A percentile compares a stretch with the other conserved stretches of the same genome.
Evolutionary conservation across 78 protist genomes (phyloP).

Genomic region (Dictyostelium firmibasis): DNA sequence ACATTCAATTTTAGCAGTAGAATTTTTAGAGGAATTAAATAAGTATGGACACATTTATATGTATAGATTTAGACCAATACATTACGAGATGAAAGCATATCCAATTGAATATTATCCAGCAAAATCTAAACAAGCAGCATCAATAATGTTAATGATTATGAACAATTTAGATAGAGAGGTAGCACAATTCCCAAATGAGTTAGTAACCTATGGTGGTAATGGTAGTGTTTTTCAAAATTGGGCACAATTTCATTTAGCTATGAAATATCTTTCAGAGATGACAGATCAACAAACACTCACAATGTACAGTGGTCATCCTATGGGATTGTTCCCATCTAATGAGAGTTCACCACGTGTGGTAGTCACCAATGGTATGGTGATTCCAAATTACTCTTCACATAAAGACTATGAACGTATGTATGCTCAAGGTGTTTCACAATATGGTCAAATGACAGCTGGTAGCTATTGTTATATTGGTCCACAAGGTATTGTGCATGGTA

Average conservation of each 20-base stretch:
- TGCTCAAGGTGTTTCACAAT: constrained; percentile 90
- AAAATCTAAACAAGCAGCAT: constrained; percentile 84
- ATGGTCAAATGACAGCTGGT: constrained; percentile 97
- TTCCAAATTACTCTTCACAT: constrained; percentile 92
- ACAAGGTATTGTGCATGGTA: constrained; percentile 96
- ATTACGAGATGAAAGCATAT: constrained; percentile 87
- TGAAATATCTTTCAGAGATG: constrained; percentile 91
- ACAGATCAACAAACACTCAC: constrained; percentile 90
- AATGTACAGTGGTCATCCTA: constrained; percentile 93
- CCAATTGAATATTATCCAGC: constrained; percentile 86
- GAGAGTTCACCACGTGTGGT: constrained; percentile 84
- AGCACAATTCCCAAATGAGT: constrained; percentile 96
- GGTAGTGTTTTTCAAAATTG: constrained; percentile 93
- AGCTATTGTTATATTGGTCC: constrained; percentile 91
- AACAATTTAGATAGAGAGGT: constrained; percentile 93
- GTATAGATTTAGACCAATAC: constrained; percentile 94
- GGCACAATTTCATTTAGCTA: constrained; percentile 91
- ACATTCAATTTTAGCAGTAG: constrained; percentile 69
- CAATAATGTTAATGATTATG: constrained; percentile 94
- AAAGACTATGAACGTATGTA: constrained; percentile 90
- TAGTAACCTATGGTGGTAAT: constrained; percentile 96
- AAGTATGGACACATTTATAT: constrained; percentile 94
- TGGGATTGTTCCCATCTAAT: constrained; percentile 84
- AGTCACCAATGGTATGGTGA: constrained; percentile 95
- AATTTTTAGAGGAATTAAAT: constrained; percentile 82